Evolutionary conservation across 1,139 yeast genomes (phyloP).

Genomic region (Eremothecium sinecaudum): DNA sequence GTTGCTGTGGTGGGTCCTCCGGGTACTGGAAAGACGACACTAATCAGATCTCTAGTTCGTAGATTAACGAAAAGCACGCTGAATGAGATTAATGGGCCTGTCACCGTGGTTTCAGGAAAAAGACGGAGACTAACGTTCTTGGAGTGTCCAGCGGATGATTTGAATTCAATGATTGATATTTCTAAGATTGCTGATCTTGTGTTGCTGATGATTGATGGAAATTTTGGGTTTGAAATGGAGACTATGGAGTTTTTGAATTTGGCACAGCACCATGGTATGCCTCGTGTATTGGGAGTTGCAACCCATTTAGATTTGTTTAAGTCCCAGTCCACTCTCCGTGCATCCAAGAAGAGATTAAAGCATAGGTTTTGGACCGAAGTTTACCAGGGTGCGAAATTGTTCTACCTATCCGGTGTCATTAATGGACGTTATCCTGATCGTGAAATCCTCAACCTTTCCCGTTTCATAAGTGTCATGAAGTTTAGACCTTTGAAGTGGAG

Average conservation of each 20-base stretch:
- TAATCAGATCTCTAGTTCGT: conserved; percentile 80
- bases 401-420: conserved; percentile 88
- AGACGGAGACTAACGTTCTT: conserved; percentile 85
- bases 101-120: conserved; percentile 96
- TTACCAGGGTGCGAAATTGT: conserved; percentile 93
- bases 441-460: conserved; percentile 80
- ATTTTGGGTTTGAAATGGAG: conserved; percentile 98
- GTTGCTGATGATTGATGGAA: conserved; percentile 83
- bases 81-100: conserved; percentile 85
- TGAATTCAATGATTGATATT: conserved; percentile 92
- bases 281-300: conserved; percentile 89
- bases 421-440: conserved; percentile 98
- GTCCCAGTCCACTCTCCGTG: conserved; percentile 79
- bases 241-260: conserved; percentile 97
- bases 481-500: conserved; percentile 98
- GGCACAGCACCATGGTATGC: conserved; percentile 98
- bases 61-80: conserved; percentile 83
- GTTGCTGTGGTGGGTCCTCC: conserved; percentile 98
- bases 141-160: conserved; percentile 78
- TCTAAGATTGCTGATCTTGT: conserved; percentile 95
- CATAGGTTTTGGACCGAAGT: conserved; percentile 99
- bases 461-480: conserved; percentile 95
- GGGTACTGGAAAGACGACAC: conserved; percentile 94
- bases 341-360: conserved; percentile 84
- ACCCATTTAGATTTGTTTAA: conserved; percentile 93